Evolutionary conservation across 2,329 filamentous ascomycete species (phyloP), one percentile per base, ranked within the genome.

Genomic region (Aureobasidium lini): DNA sequence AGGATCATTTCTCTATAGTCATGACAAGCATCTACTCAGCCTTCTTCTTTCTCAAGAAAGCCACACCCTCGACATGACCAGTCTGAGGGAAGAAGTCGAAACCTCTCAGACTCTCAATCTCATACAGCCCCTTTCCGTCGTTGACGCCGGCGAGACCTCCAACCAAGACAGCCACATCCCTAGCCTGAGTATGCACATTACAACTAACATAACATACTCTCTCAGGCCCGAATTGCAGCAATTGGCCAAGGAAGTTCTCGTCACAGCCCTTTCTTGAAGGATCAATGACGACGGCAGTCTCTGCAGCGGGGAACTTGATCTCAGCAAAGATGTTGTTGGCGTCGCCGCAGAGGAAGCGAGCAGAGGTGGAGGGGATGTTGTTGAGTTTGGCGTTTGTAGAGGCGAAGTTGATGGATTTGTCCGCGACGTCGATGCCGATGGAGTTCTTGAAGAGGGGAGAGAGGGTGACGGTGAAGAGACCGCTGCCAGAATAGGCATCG

Each of bases 11-110:
- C 34, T 9, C n/a, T 28, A 13, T 23, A 7, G 16, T 7, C 15
- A 28, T 28, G 4, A 32, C 5, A n/a, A 9, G 44, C 15, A 18
- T 31, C 44, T 47, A 44, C 16, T 16, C 52, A 32, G 31, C 47
- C 32, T 62, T 63, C 46, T 74, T 77, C 68, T 70, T 72, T 64
- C 65, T 80, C 71, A 86, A 69, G 53, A 86, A 79, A 49, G 83
- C 84, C 58, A 86, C 81, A 13, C 83, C 82, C 69, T 87, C 84
- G 1, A 87, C 84, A 78, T 87, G 84, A 7, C 83, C 81, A 32
- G 84, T 87, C 73, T 97, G 93, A 11, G 94, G 94, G 75, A 99
- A 99, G 74, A 99, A 97, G 71, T 99, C 94, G 69, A 97, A 97
- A 0, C 93, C 94, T 49, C 88, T 81, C 48, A 99, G 74, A 69